Evolutionary conservation across 371 early-diverging fungal species (phyloP), one percentile per base, ranked within the genome.

Genomic region (Syncephalastrum contaminatum): DNA sequence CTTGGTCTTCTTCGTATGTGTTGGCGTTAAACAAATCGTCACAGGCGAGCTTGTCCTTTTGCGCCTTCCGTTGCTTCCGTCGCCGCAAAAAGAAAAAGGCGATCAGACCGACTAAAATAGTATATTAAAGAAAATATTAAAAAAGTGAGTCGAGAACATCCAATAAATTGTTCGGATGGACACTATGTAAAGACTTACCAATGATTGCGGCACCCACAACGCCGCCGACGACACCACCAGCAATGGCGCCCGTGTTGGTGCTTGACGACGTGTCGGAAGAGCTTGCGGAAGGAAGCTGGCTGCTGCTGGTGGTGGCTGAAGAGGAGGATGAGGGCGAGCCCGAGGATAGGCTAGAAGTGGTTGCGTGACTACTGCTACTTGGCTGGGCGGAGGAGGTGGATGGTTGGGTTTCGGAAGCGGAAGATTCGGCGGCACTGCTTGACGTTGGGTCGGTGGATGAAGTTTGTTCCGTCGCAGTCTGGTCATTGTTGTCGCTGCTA

Each of bases 241-340:
- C 54, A 25, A 60, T 54, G 20, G 60, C 60, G 36, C 60, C 60
- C 2, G 60, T 54, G 14, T 54, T 60, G 22, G 54, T 54, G 4
- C 18, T n/a, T 4, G 27, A 14, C 7, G 49, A 36, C 10, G 50
- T 30, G 10, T 30, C 36, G 10, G 36, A 30, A 30, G 36, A 30
- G 12, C 36, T 30, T 30, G 5, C 8, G 1, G 36, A 30, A 30
- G 10, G 36, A 10, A 30, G 36, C 36, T 30, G 10, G 2, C 36
- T 30, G 36, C 36, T 30, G 36, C 36, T 30, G 36, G 10, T 30
- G 12, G 36, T 8, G 36, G 10, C 36, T 30, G 36, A 30, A 2
- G 36, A 30, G 36, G 36, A 30, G 10, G 36, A 30, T 0, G 36
- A 30, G 2, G 10, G 36, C 12, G 12, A 12, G 10, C 8, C 2